Base-by-base conservation (phyloP, 768 basidiomycete species). In the Termitomyces sp. region DNA sequence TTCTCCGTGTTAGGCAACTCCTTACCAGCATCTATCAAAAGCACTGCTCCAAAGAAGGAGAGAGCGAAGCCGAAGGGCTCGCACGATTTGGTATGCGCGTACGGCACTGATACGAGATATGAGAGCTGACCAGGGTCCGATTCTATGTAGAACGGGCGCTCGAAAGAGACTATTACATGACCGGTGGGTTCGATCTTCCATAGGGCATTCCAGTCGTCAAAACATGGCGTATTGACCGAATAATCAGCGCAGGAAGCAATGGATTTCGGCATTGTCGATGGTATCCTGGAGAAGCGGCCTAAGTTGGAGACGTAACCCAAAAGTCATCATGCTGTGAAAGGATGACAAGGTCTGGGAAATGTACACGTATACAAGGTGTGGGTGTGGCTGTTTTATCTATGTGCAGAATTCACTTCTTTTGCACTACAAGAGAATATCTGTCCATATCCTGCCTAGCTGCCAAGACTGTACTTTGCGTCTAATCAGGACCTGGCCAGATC, bases 161-260 rank as follows among this genome's bases (percentile, higher is more conserved):
- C 65, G 95, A 98, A 76, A 83, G 95, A 63, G 95, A 98, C 75
- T 96, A 96, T 75, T 98, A 94, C 74, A 90, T 98, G 92, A 96
- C 94, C 62, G 89, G 90, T 88, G 65, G 60, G 73, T 72, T 63
- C 51, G 60, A 56, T 16, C 46, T 60, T 62, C 28, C 58, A 24
- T 50, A 22, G 5, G 40, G 32, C 52, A n/a, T 45, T 56, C 44
- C 51, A 32, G 64, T 66, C 65, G 53, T 66, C 68, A 35, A 64
- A 55, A 66, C 32, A 55, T 58, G 49, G 11, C 20, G 24, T 59
- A 32, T 48, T 64, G 38, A 67, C 65, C 58, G 58, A 42, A 63
- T 55, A 61, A 67, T 69, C 74, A 87, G 92, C 95, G 5, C 86
- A 89, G 71, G 92, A 96, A 81, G 94, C 94, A 13, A 78, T 93